These are phyloP conservation scores for Diplodia mutila DNA, from an alignment of 2,329 filamentous ascomycete species.

Conservation along the genomic window DNA sequence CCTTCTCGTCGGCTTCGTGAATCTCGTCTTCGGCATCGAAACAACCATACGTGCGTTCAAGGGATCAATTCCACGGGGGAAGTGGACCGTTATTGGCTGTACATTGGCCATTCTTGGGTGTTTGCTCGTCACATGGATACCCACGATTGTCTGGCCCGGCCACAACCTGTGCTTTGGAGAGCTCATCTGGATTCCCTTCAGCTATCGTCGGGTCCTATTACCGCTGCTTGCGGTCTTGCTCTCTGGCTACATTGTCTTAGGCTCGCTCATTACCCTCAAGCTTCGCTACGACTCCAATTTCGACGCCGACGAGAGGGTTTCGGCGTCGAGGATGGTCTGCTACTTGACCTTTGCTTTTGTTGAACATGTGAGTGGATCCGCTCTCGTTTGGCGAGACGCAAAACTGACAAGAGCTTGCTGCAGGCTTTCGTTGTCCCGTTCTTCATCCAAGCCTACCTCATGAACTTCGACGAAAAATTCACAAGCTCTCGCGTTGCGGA, in stretches of 20 bases:
- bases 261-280: constrained; percentile 60
- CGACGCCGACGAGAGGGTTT: constrained; percentile 62
- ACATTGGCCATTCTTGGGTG: constrained; percentile 56
- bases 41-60: constrained; percentile 60
- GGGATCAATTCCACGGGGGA: constrained; percentile 57
- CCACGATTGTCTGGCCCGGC: constrained; percentile 60
- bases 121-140: constrained; percentile 60
- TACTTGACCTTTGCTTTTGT: constrained; percentile 62
- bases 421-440: constrained; percentile 67
- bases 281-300: constrained; percentile 60
- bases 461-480: constrained; percentile 48
- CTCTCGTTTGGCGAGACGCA: not conserved
- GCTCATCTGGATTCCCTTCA: constrained; percentile 68
- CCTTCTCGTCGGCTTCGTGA: constrained; percentile 68
- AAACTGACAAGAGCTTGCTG: constrained; percentile 36
- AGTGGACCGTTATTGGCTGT: constrained; percentile 64
- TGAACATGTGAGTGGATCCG: constrained; percentile 59
- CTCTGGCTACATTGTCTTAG: constrained; percentile 55
- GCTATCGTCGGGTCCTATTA: constrained; percentile 61
- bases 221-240: constrained; percentile 57
- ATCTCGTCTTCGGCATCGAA: constrained; percentile 68
- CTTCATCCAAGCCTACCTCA: constrained; percentile 57
- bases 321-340: constrained; percentile 71
- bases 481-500: constrained; percentile 66
- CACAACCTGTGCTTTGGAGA: constrained; percentile 68